Evolutionary conservation across 345 rosid species (phyloP).

Genomic region (Dovyalis caffra): DNA sequence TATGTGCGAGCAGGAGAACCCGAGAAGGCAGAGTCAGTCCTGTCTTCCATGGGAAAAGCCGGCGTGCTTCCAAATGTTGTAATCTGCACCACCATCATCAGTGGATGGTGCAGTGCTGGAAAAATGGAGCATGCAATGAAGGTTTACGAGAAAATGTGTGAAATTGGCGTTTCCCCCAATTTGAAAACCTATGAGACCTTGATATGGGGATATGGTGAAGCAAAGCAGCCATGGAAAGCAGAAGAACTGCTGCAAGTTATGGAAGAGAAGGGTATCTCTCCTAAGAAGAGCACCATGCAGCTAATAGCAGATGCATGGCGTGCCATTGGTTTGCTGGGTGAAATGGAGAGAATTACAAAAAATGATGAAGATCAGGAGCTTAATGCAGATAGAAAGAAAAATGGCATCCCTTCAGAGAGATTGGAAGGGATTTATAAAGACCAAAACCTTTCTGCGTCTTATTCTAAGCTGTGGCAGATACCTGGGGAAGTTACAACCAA

Average conservation of each 20-base stretch:
- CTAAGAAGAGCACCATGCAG: conserved; percentile 58
- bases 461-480: conserved; percentile 25
- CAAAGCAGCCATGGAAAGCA: conserved; percentile 79
- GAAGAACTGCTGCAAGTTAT: conserved; percentile 66
- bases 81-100: conserved; percentile 72
- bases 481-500: conserved; percentile 27
- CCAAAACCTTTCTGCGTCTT: conserved; percentile 29
- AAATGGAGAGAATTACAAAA: conserved; percentile 48
- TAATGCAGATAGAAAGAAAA: conserved; percentile 23
- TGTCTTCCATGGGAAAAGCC: conserved; percentile 53
- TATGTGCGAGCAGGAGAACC: conserved; percentile 74
- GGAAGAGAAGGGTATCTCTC: conserved; percentile 58
- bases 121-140: conserved; percentile 68
- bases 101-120: conserved; percentile 82
- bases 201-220: conserved; percentile 88
- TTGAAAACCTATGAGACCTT: conserved; percentile 81
- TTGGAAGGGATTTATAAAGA: conserved; percentile 30
- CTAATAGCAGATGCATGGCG: conserved; percentile 81
- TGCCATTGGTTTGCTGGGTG: conserved; percentile 56
- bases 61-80: conserved; percentile 75
- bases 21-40: conserved; percentile 58
- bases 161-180: conserved; percentile 55
- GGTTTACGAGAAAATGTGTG: conserved; percentile 59
- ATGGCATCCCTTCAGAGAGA: conserved; percentile 26
- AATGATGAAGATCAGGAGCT: conserved; percentile 21